A percentile compares a stretch with the other conserved stretches of the same genome.
Evolutionary conservation across 2,329 filamentous ascomycete species (phyloP).

Genomic region (Ceratocystis ficicola): DNA sequence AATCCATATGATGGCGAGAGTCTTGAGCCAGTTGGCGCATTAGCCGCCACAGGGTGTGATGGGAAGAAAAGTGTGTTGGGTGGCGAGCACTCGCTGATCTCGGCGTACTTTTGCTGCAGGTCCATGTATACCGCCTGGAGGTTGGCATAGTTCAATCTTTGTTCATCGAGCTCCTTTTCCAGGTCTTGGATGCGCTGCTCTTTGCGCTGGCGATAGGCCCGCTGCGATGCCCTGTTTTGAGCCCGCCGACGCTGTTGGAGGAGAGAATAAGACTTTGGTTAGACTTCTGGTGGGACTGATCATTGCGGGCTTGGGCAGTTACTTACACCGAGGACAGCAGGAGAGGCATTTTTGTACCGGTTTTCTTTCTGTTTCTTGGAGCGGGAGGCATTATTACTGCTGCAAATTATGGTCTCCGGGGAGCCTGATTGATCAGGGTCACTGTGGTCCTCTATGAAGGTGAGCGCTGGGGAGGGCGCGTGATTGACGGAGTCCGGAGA

Average conservation of each 20-base stretch:
- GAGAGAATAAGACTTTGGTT: slow-evolving; percentile 13
- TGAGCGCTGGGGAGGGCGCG: not conserved
- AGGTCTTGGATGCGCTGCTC: slow-evolving; percentile 24
- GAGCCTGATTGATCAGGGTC: slow-evolving; percentile 1
- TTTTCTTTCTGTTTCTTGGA: slow-evolving; percentile 41
- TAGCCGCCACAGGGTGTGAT: not conserved
- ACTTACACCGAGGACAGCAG: slow-evolving; percentile 38
- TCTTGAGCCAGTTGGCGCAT: not conserved
- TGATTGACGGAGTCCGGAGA: not conserved
- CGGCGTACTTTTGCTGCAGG: slow-evolving; percentile 3
- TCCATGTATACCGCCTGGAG: slow-evolving; percentile 29
- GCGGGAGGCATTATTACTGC: slow-evolving; percentile 24
- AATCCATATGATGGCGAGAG: slow-evolving; percentile 6
- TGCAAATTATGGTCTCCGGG: slow-evolving; percentile 26
- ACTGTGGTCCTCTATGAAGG: slow-evolving; percentile 19
- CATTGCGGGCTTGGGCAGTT: not conserved
- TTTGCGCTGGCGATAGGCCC: slow-evolving; percentile 29
- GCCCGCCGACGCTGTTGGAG: slow-evolving; percentile 27
- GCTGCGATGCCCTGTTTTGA: slow-evolving; percentile 29
- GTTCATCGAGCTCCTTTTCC: slow-evolving; percentile 15
- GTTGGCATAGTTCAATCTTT: not conserved
- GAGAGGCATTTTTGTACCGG: slow-evolving; percentile 41
- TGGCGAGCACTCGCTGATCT: not conserved
- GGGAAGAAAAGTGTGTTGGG: slow-evolving; percentile 6
- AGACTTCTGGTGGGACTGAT: not conserved